These are phyloP conservation scores for Ogataea wickerhamii DNA, from an alignment of 805 yeast genomes.

Conservation along the genomic window DNA sequence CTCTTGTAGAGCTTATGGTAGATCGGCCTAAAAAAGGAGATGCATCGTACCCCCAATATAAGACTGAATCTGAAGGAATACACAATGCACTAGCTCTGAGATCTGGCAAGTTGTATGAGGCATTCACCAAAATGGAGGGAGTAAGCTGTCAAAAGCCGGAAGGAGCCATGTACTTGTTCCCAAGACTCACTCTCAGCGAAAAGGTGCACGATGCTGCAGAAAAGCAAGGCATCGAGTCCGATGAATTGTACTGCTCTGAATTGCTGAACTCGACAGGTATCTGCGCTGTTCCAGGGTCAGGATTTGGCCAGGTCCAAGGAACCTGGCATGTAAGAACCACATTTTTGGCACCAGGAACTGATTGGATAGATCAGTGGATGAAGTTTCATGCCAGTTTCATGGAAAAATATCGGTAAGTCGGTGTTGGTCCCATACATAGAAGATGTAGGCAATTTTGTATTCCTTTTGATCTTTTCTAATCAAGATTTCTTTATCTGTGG, in stretches of 20 bases:
- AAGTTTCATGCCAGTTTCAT: slow-evolving; percentile 75
- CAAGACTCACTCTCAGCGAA: slow-evolving; percentile 62
- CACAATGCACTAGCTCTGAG: slow-evolving; percentile 60
- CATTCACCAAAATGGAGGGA: slow-evolving; percentile 77
- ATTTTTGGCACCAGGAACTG: slow-evolving; percentile 90
- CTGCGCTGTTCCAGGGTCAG: slow-evolving; percentile 96
- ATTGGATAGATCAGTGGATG: slow-evolving; percentile 80
- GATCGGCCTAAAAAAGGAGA: slow-evolving; percentile 84
- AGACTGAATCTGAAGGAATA: slow-evolving; percentile 57
- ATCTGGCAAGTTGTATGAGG: slow-evolving; percentile 59
- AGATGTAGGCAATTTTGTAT: no score
- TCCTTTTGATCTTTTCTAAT: no score
- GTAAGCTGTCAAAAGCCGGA: slow-evolving; percentile 83
- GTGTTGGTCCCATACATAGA: no score
- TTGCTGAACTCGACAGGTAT: slow-evolving; percentile 87
- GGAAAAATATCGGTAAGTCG: slow-evolving; percentile 44
- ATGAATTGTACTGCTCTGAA: slow-evolving; percentile 84
- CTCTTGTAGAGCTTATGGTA: slow-evolving; percentile 86
- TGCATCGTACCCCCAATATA: slow-evolving; percentile 65
- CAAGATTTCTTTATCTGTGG: no score
- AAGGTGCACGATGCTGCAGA: slow-evolving; percentile 62
- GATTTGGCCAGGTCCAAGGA: slow-evolving; percentile 89
- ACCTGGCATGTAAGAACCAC: slow-evolving; percentile 95
- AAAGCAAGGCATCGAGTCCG: slow-evolving; percentile 57
- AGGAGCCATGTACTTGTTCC: slow-evolving; percentile 98